Percentiles rank a stretch among this genome's conserved stretches.
phyloP scores from a whole-genome alignment of 495 filamentous ascomycete species.

The Talaromyces ruber region DNA sequence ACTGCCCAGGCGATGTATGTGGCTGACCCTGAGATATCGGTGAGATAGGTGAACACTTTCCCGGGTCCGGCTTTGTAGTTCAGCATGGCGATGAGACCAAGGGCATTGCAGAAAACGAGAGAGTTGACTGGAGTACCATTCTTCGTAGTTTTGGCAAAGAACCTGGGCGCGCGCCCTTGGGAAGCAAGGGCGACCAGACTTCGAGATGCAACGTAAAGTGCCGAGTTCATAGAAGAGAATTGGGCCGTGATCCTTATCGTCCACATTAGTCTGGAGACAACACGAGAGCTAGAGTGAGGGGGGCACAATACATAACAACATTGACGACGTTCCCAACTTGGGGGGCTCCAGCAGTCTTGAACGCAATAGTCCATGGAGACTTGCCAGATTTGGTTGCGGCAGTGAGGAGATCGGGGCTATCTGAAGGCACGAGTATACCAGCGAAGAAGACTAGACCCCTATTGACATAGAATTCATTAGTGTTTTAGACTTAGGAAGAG shows the following conservation, averaged over 20 bases:
- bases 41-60: conserved; percentile 43
- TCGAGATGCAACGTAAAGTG: conserved; percentile 48
- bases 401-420: conserved; percentile 34
- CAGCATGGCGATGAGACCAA: conserved; percentile 40
- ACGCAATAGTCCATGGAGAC: conserved; percentile 69
- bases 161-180: conserved; percentile 42
- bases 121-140: conserved; percentile 42
- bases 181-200: conserved; percentile 48
- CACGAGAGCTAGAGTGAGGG: background rate
- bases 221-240: conserved; percentile 38
- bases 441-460: conserved; percentile 53
- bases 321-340: conserved; percentile 57
- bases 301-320: conserved; percentile 40
- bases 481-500: background rate
- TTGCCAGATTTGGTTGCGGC: conserved; percentile 44
- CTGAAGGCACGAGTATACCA: conserved; percentile 57
- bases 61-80: conserved; percentile 23
- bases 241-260: background rate
- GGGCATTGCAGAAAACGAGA: conserved; percentile 32
- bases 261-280: background rate
- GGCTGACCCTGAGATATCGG: conserved; percentile 49
- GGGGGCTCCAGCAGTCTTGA: conserved; percentile 46
- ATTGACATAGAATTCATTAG: background rate
- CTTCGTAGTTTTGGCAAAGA: conserved; percentile 42
- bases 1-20: conserved; percentile 62